Conservation (phyloP, 23 red algal genomes). For the Gracilaria caudata region DNA sequence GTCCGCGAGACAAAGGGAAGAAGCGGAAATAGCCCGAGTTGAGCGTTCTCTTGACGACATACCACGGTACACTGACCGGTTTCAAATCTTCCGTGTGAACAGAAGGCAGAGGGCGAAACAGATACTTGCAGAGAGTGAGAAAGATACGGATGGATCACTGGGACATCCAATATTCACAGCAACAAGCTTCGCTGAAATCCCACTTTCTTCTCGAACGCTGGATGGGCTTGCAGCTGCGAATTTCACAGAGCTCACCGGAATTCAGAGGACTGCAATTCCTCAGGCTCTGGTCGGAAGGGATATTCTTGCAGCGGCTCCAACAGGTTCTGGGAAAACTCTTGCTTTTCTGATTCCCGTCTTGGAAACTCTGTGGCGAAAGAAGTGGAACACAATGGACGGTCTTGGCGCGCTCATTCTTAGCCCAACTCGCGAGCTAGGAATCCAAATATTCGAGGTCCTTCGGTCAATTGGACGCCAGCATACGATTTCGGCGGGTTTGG, state of each 20-base stretch:
- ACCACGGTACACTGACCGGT: constrained; percentile 51
- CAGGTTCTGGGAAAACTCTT: constrained; percentile 98
- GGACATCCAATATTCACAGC: constrained; percentile 47
- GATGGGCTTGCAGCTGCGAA: constrained; percentile 69
- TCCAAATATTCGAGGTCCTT: constrained; percentile 97
- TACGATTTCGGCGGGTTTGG: constrained; percentile 85
- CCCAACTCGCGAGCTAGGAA: constrained; percentile 91
- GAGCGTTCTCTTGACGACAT: constrained; percentile 12
- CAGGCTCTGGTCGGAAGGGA: constrained; percentile 87
- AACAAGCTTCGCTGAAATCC: constrained; percentile 82
- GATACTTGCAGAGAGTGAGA: not conserved
- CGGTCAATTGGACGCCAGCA: constrained; percentile 77
- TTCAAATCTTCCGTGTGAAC: constrained; percentile 57
- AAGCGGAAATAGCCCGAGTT: constrained; percentile 52
- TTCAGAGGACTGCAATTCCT: constrained; percentile 86
- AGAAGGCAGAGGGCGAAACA: constrained; percentile 60
- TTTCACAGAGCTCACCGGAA: constrained; percentile 78
- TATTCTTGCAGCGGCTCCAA: constrained; percentile 88
- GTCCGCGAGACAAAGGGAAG: constrained; percentile 42
- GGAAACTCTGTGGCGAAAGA: constrained; percentile 76
- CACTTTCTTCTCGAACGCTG: constrained; percentile 86
- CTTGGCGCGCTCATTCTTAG: constrained; percentile 92
- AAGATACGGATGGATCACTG: not conserved
- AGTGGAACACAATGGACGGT: constrained; percentile 85
- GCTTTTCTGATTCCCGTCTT: constrained; percentile 90